Percentiles rank a stretch among this genome's conserved stretches.
phyloP scores from a whole-genome alignment of 306 rosid genomes.

The Malus orientalis region DNA sequence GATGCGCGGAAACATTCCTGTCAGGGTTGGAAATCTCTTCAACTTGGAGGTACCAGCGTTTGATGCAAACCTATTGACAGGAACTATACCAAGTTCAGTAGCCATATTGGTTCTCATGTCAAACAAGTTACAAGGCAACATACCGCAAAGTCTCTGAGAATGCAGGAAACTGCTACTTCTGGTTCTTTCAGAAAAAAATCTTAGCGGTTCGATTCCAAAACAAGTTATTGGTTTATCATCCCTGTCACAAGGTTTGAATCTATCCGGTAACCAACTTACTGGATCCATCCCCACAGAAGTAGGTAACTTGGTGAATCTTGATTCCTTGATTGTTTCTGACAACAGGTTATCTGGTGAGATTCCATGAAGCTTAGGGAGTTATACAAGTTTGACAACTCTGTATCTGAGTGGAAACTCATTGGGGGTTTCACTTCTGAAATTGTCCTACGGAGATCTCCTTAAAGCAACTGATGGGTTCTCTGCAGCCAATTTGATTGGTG shows the following conservation, averaged over 20 bases:
- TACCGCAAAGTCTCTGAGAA: constrained; percentile 9
- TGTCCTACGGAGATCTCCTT: constrained; percentile 21
- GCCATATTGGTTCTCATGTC: background rate
- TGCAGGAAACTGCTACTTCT: background rate
- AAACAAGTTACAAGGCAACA: constrained; percentile 17
- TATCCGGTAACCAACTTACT: constrained; percentile 13
- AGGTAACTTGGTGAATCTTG: background rate
- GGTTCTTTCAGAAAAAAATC: constrained; percentile 5
- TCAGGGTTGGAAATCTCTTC: constrained; percentile 14
- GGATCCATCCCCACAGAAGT: constrained; percentile 20
- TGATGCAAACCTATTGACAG: constrained; percentile 7
- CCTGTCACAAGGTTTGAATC: background rate
- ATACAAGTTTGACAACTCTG: constrained; percentile 3
- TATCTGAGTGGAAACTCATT: constrained; percentile 11
- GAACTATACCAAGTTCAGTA: constrained; percentile 9
- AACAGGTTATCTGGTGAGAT: constrained; percentile 20
- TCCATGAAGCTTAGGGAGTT: constrained; percentile 10
- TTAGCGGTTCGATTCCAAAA: constrained; percentile 18
- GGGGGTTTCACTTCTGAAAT: background rate
- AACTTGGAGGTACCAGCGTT: background rate
- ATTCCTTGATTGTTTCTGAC: constrained; percentile 4
- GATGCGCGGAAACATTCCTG: constrained; percentile 18
- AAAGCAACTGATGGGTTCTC: constrained; percentile 24
- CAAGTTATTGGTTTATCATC: constrained; percentile 10
- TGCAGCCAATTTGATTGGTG: constrained; percentile 15